Base-by-base conservation (phyloP, 2,329 filamentous ascomycete genomes). In the Aspergillus piperis region DNA sequence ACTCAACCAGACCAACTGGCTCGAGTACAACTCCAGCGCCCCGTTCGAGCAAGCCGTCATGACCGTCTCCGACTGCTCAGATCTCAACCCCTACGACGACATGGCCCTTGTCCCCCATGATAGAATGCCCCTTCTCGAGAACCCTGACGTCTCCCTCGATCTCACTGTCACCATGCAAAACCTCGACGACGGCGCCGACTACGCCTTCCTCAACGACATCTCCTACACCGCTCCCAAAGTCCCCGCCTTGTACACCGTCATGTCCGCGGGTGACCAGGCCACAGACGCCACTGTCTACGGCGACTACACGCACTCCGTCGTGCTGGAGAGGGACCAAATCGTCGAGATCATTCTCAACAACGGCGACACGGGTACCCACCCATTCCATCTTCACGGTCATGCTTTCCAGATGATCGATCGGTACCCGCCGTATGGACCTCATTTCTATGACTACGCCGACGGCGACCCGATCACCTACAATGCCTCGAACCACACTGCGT, bases 71-170 rank as follows among this genome's bases (percentile, higher is more conserved):
- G 58, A 47, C 17, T 58, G 69, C 5, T 65, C 65, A 51, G 82
- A 84, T 3, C 87, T 92, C 48, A 77, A 88, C 17, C 83, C 87
- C 0, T 89, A 88, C 61, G 91, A 96, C 69, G 92, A 96, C 71
- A 86, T 90, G 64, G 82, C 77, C 0, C 83, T 96, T 0, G 81
- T 88, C 0, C 90, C 92, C 0, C 81, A 84, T 57, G 91, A 96
- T 70, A 83, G 85, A 49, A 78, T 86, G 73, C 77, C 81, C 8
- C 78, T 89, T 2, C 82, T 88, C 5, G 81, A 83, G 1, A 78
- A 86, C 7, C 87, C 90, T 0, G 86, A 89, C 39, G 11, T 62
- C 11, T 59, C 54, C 0, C 90, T 91, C 0, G 87, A 88, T 0
- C 81, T 96, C 0, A 94, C 91, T 79, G 90, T 88, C 0, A 89